Base-by-base conservation (phyloP, 352 stramenopile species). In the Globisporangium iwayamae region DNA sequence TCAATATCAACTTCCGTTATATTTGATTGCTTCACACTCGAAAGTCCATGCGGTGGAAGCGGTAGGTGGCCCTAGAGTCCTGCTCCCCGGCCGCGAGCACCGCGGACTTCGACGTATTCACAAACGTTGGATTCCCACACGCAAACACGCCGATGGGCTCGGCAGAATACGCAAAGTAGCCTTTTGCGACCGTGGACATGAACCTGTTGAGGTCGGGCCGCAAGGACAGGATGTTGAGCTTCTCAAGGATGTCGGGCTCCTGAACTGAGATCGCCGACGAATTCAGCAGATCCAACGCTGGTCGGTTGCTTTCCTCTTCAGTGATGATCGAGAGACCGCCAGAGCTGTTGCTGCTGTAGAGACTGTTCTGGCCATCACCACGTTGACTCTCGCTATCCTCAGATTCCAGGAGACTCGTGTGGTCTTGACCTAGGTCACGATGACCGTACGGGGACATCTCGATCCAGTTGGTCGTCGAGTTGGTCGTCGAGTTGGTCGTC, bases 191-290 rank as follows among this genome's bases (percentile, higher is more conserved):
- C 0, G 43, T 57, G 16, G 30, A 32, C 59, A 76, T 52, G 47
- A 76, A 70, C 28, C 68, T 72, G 43, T 73, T 62, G 25, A 76
- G 32, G 45, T 76, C 62, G 1, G 70, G 66, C 1, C 45, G 38
- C 14, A 73, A 52, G 5, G 67, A 71, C 47, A 66, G 63, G 47
- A 76, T 68, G n/a, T 45, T 47, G 11, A 76, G 66, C n/a, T 62
- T 52, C 38, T 73, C 70, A 2, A 73, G 56, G n/a, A 76, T 62
- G 32, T 75, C 66, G 10, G 18, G 56, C 3, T 53, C 56, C 22
- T 47, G 25, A 11, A 16, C 9, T 8, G 16, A 11, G 6, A 28
- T n/a, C 1, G 11, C 6, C 1, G 18, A 59, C 2, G 53, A 59
- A 20, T 36, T 47, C 18, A 13, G 18, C 0, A 56, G 50, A 34